Base-by-base conservation (phyloP, 352 stramenopile species). In the Thraustochytrium striatum region DNA sequence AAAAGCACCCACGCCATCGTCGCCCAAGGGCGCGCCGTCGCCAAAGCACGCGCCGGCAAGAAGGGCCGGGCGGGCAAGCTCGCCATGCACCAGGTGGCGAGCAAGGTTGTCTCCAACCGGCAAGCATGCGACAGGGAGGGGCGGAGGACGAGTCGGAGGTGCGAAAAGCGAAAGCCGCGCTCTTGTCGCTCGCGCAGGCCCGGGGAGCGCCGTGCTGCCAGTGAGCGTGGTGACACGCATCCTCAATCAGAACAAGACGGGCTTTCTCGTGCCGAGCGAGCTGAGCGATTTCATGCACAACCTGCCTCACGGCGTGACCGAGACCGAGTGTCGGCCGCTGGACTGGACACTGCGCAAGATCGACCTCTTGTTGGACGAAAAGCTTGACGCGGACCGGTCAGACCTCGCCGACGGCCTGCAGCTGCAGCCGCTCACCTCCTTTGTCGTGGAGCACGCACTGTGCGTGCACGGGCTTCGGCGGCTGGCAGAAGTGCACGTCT, bases 171-270 rank as follows among this genome's bases (percentile, higher is more conserved):
- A n/a, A n/a, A n/a, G n/a, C n/a, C n/a, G n/a, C n/a, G n/a, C n/a
- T n/a, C n/a, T n/a, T n/a, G n/a, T n/a, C n/a, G n/a, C n/a, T n/a
- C n/a, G n/a, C n/a, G n/a, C n/a, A n/a, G n/a, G n/a, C n/a, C n/a
- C n/a, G n/a, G n/a, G n/a, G n/a, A n/a, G n/a, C n/a, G n/a, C n/a
- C n/a, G n/a, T n/a, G n/a, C n/a, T n/a, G n/a, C n/a, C n/a, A n/a
- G n/a, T n/a, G n/a, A n/a, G n/a, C n/a, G n/a, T n/a, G n/a, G 9
- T 62, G 55, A 25, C 38, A 0, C 50, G 69, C 30, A 33, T 69
- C 0, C 39, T 79, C 50, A 69, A 79, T 33, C 25, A 9, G 50
- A 73, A 73, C 55, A 79, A 79, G 38, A 79, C 30, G n/a, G 36
- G 36, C 19, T 79, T 79, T 25, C 16, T 41, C n/a, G 28, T 79